Evolutionary conservation across 495 filamentous ascomycete species (phyloP).

Genomic region (Neurospora sublineolata): DNA sequence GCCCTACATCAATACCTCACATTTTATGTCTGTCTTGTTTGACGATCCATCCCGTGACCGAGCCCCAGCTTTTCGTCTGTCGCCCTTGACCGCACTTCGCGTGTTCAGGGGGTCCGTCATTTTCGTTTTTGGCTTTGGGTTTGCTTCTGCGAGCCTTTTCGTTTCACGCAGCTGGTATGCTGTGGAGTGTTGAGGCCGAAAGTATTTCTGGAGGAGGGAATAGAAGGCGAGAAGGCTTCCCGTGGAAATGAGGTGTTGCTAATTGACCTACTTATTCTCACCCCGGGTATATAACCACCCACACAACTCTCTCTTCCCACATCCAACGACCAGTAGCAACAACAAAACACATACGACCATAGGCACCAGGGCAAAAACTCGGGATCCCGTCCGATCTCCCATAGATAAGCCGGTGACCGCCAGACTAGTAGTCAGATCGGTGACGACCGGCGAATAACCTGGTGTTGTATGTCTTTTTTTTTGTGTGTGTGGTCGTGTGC

Average conservation of each 20-base stretch:
- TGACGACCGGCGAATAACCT: not conserved
- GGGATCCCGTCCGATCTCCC: not conserved
- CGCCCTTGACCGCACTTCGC: not conserved
- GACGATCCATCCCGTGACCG: not conserved
- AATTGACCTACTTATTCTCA: too few relatives aligned
- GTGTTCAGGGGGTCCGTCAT: not conserved
- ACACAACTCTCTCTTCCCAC: not conserved
- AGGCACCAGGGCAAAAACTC: not conserved
- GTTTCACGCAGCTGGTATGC: not conserved
- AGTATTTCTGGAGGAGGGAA: not conserved
- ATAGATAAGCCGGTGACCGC: not conserved
- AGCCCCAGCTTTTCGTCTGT: not conserved
- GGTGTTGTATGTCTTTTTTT: not conserved
- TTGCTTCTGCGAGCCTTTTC: not conserved
- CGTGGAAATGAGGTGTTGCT: too few relatives aligned
- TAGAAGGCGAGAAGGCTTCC: not conserved
- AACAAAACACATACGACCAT: not conserved
- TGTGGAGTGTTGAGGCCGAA: not conserved
- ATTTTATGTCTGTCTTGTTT: not conserved
- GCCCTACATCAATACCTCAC: not conserved
- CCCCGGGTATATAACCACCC: not conserved
- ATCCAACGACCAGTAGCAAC: not conserved
- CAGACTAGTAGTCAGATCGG: not conserved
- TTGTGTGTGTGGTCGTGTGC: not conserved
- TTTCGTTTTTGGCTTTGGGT: not conserved